phyloP scores from a whole-genome alignment of 306 rosid genomes.

The Ziziphus jujuba region DNA sequence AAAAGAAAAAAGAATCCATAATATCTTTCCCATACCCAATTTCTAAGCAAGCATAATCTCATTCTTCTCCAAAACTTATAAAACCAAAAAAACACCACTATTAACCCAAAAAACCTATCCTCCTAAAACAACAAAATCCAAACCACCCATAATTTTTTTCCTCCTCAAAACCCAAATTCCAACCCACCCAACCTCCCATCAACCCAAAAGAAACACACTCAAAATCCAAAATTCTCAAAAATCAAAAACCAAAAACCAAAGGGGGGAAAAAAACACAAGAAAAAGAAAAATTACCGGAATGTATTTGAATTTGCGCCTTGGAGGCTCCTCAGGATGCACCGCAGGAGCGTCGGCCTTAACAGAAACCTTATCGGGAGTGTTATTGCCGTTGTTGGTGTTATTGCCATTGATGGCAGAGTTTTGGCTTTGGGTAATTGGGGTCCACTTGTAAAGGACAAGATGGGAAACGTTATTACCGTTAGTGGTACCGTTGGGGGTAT shows the following conservation, averaged over 20 bases:
- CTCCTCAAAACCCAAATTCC: not conserved
- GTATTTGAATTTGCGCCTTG: conserved; percentile 84
- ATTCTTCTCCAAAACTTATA: not conserved
- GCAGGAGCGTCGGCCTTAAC: conserved; percentile 29
- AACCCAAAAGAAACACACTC: conserved; percentile 1
- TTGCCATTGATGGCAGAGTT: conserved; percentile 30
- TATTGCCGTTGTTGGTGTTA: conserved; percentile 11
- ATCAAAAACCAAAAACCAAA: too few species aligned
- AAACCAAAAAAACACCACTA: conserved; percentile 7
- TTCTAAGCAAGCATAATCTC: too few species aligned
- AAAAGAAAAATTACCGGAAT: conserved; percentile 61
- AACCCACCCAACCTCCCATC: not conserved
- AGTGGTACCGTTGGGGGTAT: conserved; percentile 22
- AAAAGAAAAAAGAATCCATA: too few species aligned
- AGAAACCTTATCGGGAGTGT: conserved; percentile 26
- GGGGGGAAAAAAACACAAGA: too few species aligned
- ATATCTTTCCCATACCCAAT: too few species aligned
- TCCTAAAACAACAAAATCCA: not conserved
- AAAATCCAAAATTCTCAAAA: not conserved
- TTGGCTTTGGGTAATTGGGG: conserved; percentile 77
- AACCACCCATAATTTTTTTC: not conserved
- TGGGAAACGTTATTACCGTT: conserved; percentile 86
- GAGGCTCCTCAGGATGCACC: conserved; percentile 58
- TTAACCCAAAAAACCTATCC: not conserved
- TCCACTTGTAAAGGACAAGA: conserved; percentile 87